Conservation (phyloP, 371 early-diverging fungal genomes). For the Saksenaea oblongispora region DNA sequence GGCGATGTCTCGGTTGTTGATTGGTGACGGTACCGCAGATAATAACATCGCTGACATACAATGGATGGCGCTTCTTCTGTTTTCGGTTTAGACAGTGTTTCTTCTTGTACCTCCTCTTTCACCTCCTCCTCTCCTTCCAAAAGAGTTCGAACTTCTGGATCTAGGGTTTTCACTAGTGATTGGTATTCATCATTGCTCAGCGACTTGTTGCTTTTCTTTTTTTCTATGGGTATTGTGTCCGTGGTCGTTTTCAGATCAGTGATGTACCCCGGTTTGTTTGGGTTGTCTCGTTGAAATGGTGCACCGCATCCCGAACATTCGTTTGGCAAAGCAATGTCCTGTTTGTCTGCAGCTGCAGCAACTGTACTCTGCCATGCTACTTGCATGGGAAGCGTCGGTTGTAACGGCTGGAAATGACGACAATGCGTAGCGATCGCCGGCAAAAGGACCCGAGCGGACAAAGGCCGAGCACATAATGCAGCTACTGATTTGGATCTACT, state of each 20-base stretch:
- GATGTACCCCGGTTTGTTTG: constrained; percentile 55
- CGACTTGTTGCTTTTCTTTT: constrained; percentile 21
- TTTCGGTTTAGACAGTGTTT: neutral
- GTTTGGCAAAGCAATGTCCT: neutral
- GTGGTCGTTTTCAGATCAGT: constrained; percentile 24
- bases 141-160: constrained; percentile 38
- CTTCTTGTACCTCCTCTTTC: neutral
- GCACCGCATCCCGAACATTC: constrained; percentile 77
- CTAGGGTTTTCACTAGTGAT: constrained; percentile 20
- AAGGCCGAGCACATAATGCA: neutral
- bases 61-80: constrained; percentile 23
- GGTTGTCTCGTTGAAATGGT: constrained; percentile 54
- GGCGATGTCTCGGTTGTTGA: constrained; percentile 37
- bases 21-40: constrained; percentile 51
- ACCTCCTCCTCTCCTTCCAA: constrained; percentile 10
- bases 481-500: neutral
- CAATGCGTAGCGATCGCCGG: neutral
- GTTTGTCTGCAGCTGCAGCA: neutral
- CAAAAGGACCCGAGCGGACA: neutral
- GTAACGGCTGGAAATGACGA: neutral
- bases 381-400: neutral
- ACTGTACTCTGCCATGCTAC: neutral
- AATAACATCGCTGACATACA: constrained; percentile 68
- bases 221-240: constrained; percentile 15
- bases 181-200: constrained; percentile 46